phyloP scores from a whole-genome alignment of 1,284 basidiomycete species.

The Ceratobasidium sp. region DNA sequence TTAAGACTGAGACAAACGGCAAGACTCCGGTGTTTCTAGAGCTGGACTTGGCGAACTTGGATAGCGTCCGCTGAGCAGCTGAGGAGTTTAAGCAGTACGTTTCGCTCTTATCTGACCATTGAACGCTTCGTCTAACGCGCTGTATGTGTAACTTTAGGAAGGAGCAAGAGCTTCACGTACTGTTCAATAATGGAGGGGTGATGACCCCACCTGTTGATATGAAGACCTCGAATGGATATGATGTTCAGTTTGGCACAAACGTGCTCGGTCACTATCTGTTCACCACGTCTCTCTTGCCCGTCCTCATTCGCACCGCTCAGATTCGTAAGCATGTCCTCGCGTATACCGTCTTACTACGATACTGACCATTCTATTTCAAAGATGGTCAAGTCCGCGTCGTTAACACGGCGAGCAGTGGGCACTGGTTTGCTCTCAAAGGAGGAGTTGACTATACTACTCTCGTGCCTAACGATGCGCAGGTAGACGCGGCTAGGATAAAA shows the following conservation, averaged over 20 bases:
- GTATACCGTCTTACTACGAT: background rate
- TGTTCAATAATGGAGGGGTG: conserved; percentile 72
- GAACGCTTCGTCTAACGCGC: too few relatives aligned
- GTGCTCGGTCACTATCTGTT: conserved; percentile 48
- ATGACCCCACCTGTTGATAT: conserved; percentile 64
- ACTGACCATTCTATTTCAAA: conserved; percentile 46
- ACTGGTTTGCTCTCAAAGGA: conserved; percentile 20
- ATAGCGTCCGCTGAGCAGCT: conserved; percentile 65
- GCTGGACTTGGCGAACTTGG: conserved; percentile 71
- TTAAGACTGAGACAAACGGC: conserved; percentile 56
- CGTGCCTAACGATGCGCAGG: conserved; percentile 1
- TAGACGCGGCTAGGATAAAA: background rate
- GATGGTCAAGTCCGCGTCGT: conserved; percentile 5
- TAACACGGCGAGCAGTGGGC: conserved; percentile 13
- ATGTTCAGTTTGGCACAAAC: conserved; percentile 49
- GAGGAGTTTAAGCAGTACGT: conserved; percentile 66
- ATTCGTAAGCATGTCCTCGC: conserved; percentile 11
- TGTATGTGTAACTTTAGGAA: conserved; percentile 54
- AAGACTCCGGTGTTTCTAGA: conserved; percentile 67
- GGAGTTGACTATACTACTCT: conserved; percentile 24
- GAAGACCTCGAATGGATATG: conserved; percentile 59
- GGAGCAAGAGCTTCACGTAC: conserved; percentile 64
- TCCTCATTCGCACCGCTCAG: conserved; percentile 32
- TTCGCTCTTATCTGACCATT: background rate
- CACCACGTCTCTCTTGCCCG: conserved; percentile 40